A percentile compares a stretch with the other conserved stretches of the same genome.
phyloP scores from a whole-genome alignment of 805 yeast species.

The Blastobotrys terrestris region DNA sequence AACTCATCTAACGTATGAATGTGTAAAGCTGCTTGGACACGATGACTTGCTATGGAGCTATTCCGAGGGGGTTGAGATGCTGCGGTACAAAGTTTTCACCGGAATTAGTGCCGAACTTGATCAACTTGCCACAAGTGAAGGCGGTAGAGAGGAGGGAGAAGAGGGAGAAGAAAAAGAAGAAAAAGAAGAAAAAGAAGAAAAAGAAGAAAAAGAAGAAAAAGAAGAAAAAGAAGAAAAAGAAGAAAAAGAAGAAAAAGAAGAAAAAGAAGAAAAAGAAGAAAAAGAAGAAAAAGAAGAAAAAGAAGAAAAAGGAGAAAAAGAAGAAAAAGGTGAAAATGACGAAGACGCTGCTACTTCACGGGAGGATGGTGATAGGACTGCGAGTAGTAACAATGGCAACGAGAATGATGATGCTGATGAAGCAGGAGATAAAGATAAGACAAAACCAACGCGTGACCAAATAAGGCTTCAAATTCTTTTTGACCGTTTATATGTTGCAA shows the following conservation, averaged over 20 bases:
- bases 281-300: neutral
- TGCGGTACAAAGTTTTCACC: neutral
- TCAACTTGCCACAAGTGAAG: neutral
- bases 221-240: no score
- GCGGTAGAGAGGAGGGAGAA: neutral
- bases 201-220: neutral
- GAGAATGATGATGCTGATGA: constrained; percentile 1
- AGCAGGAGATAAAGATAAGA: neutral
- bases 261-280: neutral
- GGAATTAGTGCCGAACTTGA: neutral
- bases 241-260: neutral
- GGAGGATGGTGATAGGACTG: neutral
- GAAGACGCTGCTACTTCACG: neutral
- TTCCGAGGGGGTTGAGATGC: neutral
- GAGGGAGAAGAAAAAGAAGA: neutral
- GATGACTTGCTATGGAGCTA: neutral
- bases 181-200: neutral
- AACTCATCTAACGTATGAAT: neutral
- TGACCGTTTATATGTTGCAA: neutral
- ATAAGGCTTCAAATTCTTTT: neutral
- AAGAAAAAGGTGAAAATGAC: neutral
- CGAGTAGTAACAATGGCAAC: neutral
- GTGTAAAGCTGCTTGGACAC: neutral
- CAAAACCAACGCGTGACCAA: neutral
- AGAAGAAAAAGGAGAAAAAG: neutral